These are phyloP conservation scores for Chaetomium olivaceum DNA, from an alignment of 2,329 filamentous ascomycete species.

Conservation along the genomic window DNA sequence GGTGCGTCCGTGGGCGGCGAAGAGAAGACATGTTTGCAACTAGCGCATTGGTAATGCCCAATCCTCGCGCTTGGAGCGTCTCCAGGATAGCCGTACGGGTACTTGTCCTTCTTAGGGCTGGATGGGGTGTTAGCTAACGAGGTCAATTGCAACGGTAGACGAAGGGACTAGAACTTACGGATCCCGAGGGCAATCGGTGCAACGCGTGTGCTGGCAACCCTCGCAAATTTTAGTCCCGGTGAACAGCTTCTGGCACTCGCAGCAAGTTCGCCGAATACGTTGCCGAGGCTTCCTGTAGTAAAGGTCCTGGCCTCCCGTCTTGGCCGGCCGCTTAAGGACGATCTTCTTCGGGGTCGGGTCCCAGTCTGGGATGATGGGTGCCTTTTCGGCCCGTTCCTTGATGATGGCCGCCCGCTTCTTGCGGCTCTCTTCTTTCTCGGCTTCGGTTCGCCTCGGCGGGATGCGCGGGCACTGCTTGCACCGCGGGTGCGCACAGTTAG, in stretches of 20 bases:
- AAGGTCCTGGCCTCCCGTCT: constrained; percentile 67
- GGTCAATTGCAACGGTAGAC: neutral
- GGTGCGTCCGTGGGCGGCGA: constrained; percentile 51
- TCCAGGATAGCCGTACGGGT: constrained; percentile 69
- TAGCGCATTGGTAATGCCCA: constrained; percentile 60
- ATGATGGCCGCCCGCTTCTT: constrained; percentile 51
- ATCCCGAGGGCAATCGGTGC: constrained; percentile 77
- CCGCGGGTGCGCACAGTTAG: constrained; percentile 73
- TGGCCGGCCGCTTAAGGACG: constrained; percentile 63
- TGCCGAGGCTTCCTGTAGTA: constrained; percentile 71
- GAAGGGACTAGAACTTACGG: constrained; percentile 56
- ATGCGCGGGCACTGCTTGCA: constrained; percentile 80
- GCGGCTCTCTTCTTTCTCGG: constrained; percentile 54
- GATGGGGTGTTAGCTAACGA: constrained; percentile 26
- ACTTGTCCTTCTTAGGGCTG: constrained; percentile 67
- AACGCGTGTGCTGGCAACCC: constrained; percentile 70
- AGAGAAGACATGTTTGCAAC: constrained; percentile 62
- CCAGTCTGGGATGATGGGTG: constrained; percentile 54
- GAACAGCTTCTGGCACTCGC: constrained; percentile 69
- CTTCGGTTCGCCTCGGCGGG: constrained; percentile 65
- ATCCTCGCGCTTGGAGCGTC: constrained; percentile 58
- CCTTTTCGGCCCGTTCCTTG: constrained; percentile 60
- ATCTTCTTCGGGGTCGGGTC: constrained; percentile 50
- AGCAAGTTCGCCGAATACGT: constrained; percentile 73
- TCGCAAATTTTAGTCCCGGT: constrained; percentile 62